Evolutionary conservation across 345 rosid genomes (phyloP).

Genomic region (Eucalyptus tenuipes): DNA sequence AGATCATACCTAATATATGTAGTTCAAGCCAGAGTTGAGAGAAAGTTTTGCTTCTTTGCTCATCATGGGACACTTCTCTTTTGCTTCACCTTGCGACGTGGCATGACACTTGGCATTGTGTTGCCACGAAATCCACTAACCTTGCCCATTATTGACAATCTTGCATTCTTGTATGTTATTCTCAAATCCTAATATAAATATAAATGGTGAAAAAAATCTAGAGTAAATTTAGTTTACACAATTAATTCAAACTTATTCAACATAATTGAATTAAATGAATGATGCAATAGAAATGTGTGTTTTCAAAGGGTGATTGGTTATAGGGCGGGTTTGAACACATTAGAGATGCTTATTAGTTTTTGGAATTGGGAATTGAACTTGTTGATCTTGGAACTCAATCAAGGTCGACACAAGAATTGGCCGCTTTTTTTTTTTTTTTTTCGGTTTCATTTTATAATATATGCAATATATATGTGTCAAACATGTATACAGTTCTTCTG

Average conservation of each 20-base stretch:
- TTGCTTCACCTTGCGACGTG: background rate
- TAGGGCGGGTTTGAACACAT: background rate
- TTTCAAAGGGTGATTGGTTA: background rate
- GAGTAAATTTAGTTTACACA: background rate
- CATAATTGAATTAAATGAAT: background rate
- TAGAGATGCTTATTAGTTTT: rapidly evolving
- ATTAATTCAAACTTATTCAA: background rate
- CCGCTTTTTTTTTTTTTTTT: rapidly evolving
- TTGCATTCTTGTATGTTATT: background rate
- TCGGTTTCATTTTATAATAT: background rate
- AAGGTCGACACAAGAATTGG: rapidly evolving
- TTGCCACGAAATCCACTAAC: background rate
- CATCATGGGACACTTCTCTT: background rate
- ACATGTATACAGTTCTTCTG: rapidly evolving
- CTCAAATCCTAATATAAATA: background rate
- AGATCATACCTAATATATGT: background rate
- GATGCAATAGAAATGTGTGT: background rate
- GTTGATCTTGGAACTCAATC: background rate
- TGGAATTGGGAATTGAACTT: rapidly evolving
- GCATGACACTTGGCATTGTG: background rate
- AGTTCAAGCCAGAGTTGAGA: background rate
- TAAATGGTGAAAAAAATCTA: background rate
- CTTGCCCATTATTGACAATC: background rate
- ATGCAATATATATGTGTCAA: background rate
- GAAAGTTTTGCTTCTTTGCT: background rate